Percentiles rank a stretch among this genome's conserved stretches.
Conservation (phyloP, 108 stramenopile genomes). For the Cyclotella sp. region DNA sequence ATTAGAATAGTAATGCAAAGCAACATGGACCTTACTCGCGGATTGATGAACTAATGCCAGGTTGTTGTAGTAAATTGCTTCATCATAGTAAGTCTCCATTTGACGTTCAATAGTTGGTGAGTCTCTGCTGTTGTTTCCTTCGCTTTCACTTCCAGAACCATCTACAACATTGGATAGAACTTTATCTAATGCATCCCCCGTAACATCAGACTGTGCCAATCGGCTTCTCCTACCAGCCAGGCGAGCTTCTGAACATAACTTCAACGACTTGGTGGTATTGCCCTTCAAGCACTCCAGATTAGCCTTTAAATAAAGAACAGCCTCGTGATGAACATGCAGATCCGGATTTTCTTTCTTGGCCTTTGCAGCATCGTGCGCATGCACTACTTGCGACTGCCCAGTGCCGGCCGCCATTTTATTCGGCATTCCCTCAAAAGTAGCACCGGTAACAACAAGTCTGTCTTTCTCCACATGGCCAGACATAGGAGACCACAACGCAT, state of each 20-base stretch:
- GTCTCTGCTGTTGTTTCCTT: not conserved
- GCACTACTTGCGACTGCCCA: not conserved
- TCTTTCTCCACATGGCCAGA: slow-evolving; percentile 3
- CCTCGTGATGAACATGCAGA: slow-evolving; percentile 55
- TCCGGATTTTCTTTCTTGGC: slow-evolving; percentile 30
- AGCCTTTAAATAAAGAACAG: slow-evolving; percentile 79
- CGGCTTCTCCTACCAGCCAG: slow-evolving; percentile 38
- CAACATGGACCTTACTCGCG: slow-evolving; percentile 69
- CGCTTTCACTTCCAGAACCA: not conserved
- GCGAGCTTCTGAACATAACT: slow-evolving; percentile 76
- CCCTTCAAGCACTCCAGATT: slow-evolving; percentile 82
- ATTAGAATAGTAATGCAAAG: slow-evolving; percentile 72
- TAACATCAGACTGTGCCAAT: not conserved
- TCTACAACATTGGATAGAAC: slow-evolving; percentile 10
- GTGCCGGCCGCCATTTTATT: slow-evolving; percentile 11
- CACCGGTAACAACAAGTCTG: slow-evolving; percentile 23
- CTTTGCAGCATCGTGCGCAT: not conserved
- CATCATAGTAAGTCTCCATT: slow-evolving; percentile 47
- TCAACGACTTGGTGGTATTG: slow-evolving; percentile 82
- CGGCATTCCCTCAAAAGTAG: slow-evolving; percentile 48
- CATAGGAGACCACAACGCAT: slow-evolving; percentile 10
- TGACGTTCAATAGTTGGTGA: slow-evolving; percentile 13
- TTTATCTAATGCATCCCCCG: slow-evolving; percentile 2
- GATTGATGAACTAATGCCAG: slow-evolving; percentile 77
- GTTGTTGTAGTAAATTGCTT: slow-evolving; percentile 82